Evolutionary conservation across 2,329 filamentous ascomycete genomes (phyloP).

Genomic region (Scedosporium aurantiacum): DNA sequence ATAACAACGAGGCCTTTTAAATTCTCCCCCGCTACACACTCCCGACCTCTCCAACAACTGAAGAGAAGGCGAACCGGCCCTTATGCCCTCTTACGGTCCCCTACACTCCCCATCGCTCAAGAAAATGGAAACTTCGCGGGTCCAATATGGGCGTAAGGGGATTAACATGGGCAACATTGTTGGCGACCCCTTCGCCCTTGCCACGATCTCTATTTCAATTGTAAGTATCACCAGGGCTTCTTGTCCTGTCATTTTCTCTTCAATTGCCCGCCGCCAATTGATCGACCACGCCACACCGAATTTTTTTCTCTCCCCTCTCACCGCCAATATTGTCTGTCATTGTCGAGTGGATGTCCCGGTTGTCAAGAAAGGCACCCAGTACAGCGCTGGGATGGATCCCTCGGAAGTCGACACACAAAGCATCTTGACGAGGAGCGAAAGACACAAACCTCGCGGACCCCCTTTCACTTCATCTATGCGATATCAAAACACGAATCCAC

Average conservation of each 20-base stretch:
- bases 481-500: background rate
- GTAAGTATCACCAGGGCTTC: slow-evolving; percentile 45
- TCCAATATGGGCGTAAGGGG: slow-evolving; percentile 40
- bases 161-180: slow-evolving; percentile 82
- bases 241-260: background rate
- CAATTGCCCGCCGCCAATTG: background rate
- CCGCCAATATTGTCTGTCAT: too few relatives aligned
- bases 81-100: slow-evolving; percentile 68
- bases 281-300: background rate
- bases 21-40: background rate
- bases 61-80: slow-evolving; percentile 18
- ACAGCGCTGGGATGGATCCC: too few relatives aligned
- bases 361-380: too few relatives aligned
- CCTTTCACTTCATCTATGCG: too few relatives aligned
- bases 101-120: slow-evolving; percentile 60
- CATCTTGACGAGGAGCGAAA: too few relatives aligned
- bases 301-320: too few relatives aligned
- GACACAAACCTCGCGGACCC: too few relatives aligned
- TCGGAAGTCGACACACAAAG: too few relatives aligned
- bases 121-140: slow-evolving; percentile 68
- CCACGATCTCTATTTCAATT: slow-evolving; percentile 81
- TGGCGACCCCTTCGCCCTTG: slow-evolving; percentile 90
- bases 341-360: too few relatives aligned
- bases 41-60: slow-evolving; percentile 2
- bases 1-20: background rate